Percentiles rank a stretch among this genome's conserved stretches.
phyloP scores from a whole-genome alignment of 129 eudicot genomes.

The Helichrysum umbraculigerum region DNA sequence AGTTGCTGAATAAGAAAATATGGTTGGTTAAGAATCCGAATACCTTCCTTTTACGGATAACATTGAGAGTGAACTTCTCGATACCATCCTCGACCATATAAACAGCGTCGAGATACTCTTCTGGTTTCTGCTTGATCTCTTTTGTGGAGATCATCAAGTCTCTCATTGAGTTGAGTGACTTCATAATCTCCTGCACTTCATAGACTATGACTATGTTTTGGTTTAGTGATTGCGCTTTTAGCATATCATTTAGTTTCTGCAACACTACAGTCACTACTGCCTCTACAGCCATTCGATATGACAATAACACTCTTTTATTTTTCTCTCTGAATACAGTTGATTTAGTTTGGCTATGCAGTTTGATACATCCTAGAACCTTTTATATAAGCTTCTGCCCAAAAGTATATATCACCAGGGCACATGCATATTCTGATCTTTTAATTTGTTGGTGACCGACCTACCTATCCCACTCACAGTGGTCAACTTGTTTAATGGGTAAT shows the following conservation, averaged over 20 bases:
- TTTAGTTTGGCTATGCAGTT: neutral
- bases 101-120: slow-evolving; percentile 26
- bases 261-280: slow-evolving; percentile 40
- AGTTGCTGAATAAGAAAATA: slow-evolving; percentile 37
- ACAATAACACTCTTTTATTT: slow-evolving; percentile 3
- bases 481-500: neutral
- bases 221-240: slow-evolving; percentile 28
- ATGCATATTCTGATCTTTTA: too few species aligned
- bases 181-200: slow-evolving; percentile 33
- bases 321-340: neutral
- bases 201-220: slow-evolving; percentile 31
- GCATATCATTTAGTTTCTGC: slow-evolving; percentile 43
- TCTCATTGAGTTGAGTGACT: slow-evolving; percentile 30
- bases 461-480: too few species aligned
- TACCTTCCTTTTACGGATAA: slow-evolving; percentile 36
- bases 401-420: too few species aligned
- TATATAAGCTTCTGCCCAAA: neutral
- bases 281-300: slow-evolving; percentile 36
- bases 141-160: slow-evolving; percentile 18
- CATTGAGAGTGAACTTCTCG: slow-evolving; percentile 35
- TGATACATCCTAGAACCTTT: neutral
- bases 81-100: slow-evolving; percentile 43
- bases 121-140: neutral
- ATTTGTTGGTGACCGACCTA: too few species aligned
- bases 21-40: slow-evolving; percentile 36